Conservation (phyloP, 371 early-diverging fungal species). For the Batrachochytrium dendrobatidis region DNA sequence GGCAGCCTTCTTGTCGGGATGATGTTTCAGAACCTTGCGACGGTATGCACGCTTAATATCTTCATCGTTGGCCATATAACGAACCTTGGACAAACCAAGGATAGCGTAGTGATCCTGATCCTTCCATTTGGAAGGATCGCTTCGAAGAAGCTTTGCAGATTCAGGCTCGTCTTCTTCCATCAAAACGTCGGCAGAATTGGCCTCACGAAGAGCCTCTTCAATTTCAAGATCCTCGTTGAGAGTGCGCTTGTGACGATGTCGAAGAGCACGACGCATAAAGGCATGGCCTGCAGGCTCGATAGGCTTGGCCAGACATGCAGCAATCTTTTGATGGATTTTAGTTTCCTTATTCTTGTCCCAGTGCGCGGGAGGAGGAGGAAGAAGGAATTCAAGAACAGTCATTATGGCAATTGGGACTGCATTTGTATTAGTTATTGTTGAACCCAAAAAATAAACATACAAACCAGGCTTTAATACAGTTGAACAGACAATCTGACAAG, state of each 20-base stretch:
- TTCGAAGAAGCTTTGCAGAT: conserved; percentile 24
- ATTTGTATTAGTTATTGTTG: neutral
- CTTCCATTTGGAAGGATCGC: conserved; percentile 41
- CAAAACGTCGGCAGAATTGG: conserved; percentile 27
- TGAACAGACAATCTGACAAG: too few species aligned
- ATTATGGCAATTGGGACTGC: neutral
- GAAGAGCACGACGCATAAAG: conserved; percentile 25
- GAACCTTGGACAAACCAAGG: conserved; percentile 39
- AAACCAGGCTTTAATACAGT: too few species aligned
- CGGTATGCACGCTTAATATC: conserved; percentile 50
- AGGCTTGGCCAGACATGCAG: conserved; percentile 10
- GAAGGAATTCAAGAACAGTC: conserved; percentile 12
- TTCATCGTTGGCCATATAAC: conserved; percentile 41
- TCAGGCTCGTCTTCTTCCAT: conserved; percentile 37
- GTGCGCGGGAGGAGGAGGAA: conserved; percentile 34
- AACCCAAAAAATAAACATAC: too few species aligned
- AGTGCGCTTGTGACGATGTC: conserved; percentile 33
- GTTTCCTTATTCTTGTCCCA: conserved; percentile 33
- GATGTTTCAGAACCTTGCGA: conserved; percentile 49
- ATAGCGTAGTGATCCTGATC: conserved; percentile 51
- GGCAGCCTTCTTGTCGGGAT: conserved; percentile 63
- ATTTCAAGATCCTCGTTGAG: conserved; percentile 36
- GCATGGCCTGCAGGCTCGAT: conserved; percentile 40
- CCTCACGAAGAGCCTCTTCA: conserved; percentile 35
- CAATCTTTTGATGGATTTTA: conserved; percentile 19